A percentile compares a stretch with the other conserved stretches of the same genome.
Evolutionary conservation across 1,139 yeast species (phyloP).

Genomic region (Taphrina pruni): DNA sequence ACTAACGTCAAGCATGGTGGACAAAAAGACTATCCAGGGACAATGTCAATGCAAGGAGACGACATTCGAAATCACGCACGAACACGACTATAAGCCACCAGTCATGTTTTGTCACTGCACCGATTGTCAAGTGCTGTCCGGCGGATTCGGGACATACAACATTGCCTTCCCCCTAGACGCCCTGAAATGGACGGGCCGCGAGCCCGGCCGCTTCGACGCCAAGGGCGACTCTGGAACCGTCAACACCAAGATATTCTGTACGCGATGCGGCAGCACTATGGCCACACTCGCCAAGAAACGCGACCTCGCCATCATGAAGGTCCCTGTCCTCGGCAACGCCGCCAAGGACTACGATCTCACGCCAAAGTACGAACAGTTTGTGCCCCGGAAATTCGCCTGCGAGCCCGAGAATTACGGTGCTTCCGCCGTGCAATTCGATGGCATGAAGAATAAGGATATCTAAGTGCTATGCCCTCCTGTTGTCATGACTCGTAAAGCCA

Average conservation of each 20-base stretch:
- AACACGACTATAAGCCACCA: slow-evolving; percentile 11
- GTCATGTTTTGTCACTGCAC: slow-evolving; percentile 27
- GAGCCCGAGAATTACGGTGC: slow-evolving; percentile 13
- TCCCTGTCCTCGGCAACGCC: slow-evolving; percentile 2
- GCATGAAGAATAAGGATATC: slow-evolving; percentile 18
- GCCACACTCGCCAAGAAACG: slow-evolving; percentile 15
- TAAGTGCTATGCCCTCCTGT: neutral
- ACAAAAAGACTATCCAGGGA: slow-evolving; percentile 7
- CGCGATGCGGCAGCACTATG: slow-evolving; percentile 12
- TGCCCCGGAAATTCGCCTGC: slow-evolving; percentile 21
- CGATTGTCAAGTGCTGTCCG: slow-evolving; percentile 15
- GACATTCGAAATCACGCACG: slow-evolving; percentile 18
- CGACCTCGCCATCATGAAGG: slow-evolving; percentile 14
- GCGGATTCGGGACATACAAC: slow-evolving; percentile 27
- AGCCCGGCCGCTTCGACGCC: slow-evolving; percentile 12
- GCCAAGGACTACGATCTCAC: slow-evolving; percentile 21
- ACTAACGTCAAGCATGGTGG: slow-evolving; percentile 5
- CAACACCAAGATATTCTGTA: slow-evolving; percentile 17
- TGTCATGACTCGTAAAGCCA: too few relatives aligned
- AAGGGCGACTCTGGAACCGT: slow-evolving; percentile 19
- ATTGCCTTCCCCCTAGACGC: slow-evolving; percentile 8
- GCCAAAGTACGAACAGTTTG: slow-evolving; percentile 20
- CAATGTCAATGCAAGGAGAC: slow-evolving; percentile 17
- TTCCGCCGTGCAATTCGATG: slow-evolving; percentile 11
- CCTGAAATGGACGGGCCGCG: slow-evolving; percentile 15